phyloP scores from a whole-genome alignment of 441 rosid species.

The Cnidoscolus chayamansa region DNA sequence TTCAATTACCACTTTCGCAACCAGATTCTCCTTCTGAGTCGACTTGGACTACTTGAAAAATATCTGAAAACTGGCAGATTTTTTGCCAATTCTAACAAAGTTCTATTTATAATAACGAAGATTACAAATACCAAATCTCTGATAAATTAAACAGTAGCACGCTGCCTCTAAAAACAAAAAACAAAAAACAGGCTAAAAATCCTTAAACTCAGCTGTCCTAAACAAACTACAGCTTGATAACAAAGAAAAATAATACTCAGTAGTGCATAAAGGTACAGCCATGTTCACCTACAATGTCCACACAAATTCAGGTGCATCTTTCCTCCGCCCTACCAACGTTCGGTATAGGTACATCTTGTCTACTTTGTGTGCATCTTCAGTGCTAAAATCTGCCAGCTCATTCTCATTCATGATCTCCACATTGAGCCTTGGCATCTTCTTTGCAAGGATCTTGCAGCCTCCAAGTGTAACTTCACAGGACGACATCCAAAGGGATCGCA shows the following conservation, averaged over 20 bases:
- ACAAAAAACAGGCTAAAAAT: slow-evolving; percentile 17
- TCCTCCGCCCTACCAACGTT: slow-evolving; percentile 64
- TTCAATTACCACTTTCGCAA: too few species aligned
- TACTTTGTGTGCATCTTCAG: slow-evolving; percentile 51
- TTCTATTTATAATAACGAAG: slow-evolving; percentile 23
- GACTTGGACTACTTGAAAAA: background rate
- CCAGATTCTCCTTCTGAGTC: background rate
- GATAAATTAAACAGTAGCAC: slow-evolving; percentile 22
- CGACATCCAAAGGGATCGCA: slow-evolving; percentile 99
- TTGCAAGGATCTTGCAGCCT: slow-evolving; percentile 72
- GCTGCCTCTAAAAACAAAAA: slow-evolving; percentile 26
- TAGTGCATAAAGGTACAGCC: slow-evolving; percentile 9
- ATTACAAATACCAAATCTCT: slow-evolving; percentile 34
- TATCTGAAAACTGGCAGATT: background rate
- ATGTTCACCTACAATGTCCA: slow-evolving; percentile 50
- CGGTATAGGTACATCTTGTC: slow-evolving; percentile 85
- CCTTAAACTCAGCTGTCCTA: slow-evolving; percentile 35
- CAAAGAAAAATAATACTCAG: slow-evolving; percentile 1
- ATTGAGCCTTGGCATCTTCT: slow-evolving; percentile 66
- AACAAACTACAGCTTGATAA: slow-evolving; percentile 24
- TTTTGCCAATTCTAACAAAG: slow-evolving; percentile 16
- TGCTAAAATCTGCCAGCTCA: slow-evolving; percentile 33
- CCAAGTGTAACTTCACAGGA: slow-evolving; percentile 79
- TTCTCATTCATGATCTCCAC: slow-evolving; percentile 76
- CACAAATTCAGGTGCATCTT: slow-evolving; percentile 72